phyloP scores from a whole-genome alignment of 139 green algal species.

The Auxenochlorella pyrenoidosa region DNA sequence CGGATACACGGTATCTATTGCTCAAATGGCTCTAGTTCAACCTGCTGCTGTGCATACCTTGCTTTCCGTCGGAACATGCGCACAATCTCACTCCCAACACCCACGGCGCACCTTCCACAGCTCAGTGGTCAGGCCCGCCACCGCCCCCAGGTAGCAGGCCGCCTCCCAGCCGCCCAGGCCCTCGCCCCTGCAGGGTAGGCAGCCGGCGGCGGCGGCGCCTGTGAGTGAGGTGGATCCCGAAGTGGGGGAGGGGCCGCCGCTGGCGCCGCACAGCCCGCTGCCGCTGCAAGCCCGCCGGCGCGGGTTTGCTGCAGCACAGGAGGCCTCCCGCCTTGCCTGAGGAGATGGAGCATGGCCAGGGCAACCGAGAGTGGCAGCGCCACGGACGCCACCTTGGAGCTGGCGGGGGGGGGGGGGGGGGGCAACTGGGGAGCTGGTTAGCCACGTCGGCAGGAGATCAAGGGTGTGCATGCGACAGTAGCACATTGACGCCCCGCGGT shows the following conservation, averaged over 20 bases:
- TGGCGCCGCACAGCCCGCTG: neutral
- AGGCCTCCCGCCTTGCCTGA: neutral
- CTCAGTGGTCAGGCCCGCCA: neutral
- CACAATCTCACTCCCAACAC: no score
- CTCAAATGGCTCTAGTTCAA: no score
- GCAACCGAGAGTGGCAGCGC: neutral
- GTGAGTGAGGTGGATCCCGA: no score
- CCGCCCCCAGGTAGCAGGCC: neutral
- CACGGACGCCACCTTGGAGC: slow-evolving; percentile 2
- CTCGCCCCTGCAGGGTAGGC: neutral
- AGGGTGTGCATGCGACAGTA: no score
- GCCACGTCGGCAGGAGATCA: no score
- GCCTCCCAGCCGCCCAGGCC: slow-evolving; percentile 8
- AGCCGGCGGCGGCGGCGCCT: neutral
- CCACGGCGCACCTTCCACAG: slow-evolving; percentile 1
- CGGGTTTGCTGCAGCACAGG: no score
- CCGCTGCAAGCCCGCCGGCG: neutral
- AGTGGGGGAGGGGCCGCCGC: no score
- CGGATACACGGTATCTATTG: no score
- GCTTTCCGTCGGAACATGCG: no score
- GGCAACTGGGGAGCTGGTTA: no score
- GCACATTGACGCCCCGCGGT: no score
- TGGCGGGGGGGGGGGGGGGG: neutral
- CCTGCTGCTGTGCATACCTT: no score
- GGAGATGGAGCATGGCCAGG: slow-evolving; percentile 8